A percentile compares a stretch with the other conserved stretches of the same genome.
These are phyloP conservation scores for Uronychia binucleata DNA, from an alignment of 73 alveolate genomes.

Conservation along the genomic window DNA sequence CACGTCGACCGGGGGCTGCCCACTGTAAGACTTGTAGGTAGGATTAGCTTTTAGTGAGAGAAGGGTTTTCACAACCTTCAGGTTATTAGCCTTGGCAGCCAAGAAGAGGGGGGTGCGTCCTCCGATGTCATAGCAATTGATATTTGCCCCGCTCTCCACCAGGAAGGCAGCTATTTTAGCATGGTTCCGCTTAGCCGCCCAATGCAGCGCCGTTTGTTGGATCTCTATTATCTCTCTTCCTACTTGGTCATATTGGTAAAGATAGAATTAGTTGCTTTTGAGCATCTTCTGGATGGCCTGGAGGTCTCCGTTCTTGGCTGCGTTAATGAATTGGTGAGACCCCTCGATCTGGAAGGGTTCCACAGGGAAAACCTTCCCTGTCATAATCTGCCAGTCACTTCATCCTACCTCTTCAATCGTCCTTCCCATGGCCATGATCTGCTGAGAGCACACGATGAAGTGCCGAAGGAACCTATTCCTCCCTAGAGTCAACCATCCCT, in stretches of 20 bases:
- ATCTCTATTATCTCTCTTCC: not conserved
- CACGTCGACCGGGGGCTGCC: slow-evolving; percentile 8
- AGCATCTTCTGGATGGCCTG: not conserved
- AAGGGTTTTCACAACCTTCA: slow-evolving; percentile 16
- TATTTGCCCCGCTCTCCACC: slow-evolving; percentile 11
- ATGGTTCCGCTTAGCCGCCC: slow-evolving; percentile 53
- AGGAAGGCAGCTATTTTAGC: slow-evolving; percentile 16
- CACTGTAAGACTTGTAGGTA: not conserved
- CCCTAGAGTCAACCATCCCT: too few relatives aligned
- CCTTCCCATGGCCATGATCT: too few relatives aligned
- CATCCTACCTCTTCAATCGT: too few relatives aligned
- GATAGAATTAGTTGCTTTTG: not conserved
- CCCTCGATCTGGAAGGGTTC: not conserved
- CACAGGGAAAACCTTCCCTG: slow-evolving; percentile 6
- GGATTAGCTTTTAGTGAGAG: slow-evolving; percentile 23
- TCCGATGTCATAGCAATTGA: slow-evolving; percentile 36
- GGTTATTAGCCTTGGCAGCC: slow-evolving; percentile 36
- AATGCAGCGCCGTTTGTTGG: slow-evolving; percentile 45
- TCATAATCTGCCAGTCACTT: too few relatives aligned
- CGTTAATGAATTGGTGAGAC: not conserved
- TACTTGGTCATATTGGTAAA: slow-evolving; percentile 10
- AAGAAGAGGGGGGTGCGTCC: slow-evolving; percentile 47
- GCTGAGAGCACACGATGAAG: too few relatives aligned
- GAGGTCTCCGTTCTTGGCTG: slow-evolving; percentile 15
- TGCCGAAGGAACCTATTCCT: too few relatives aligned